phyloP scores from a whole-genome alignment of 345 rosid species.

The Salix udensis region DNA sequence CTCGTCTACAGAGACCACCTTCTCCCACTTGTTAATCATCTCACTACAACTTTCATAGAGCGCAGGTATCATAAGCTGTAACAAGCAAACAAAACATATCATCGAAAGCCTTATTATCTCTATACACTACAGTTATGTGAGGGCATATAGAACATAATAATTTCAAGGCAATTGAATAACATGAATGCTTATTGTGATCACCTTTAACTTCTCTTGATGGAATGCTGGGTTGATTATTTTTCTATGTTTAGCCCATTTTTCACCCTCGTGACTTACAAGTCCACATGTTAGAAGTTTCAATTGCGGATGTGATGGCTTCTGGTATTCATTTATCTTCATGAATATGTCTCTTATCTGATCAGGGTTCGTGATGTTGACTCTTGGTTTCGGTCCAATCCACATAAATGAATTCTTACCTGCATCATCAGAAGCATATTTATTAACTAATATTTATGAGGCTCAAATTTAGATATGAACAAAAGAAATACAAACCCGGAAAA shows the following conservation, averaged over 20 bases:
- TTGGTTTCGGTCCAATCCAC: conserved; percentile 46
- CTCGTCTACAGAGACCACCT: no score
- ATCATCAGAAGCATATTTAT: neutral
- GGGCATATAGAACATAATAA: no score
- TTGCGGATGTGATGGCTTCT: conserved; percentile 28
- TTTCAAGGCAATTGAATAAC: no score
- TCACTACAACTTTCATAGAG: no score
- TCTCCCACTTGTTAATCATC: no score
- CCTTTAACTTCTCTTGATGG: conserved; percentile 31
- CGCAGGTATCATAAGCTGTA: no score
- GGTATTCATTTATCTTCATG: conserved; percentile 25
- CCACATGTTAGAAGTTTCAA: conserved; percentile 28
- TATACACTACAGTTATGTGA: no score
- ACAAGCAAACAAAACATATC: no score
- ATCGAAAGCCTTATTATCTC: no score
- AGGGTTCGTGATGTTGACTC: conserved; percentile 35
- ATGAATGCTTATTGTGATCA: no score
- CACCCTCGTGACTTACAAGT: conserved; percentile 32
- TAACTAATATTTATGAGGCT: neutral
- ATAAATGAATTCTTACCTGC: conserved; percentile 39
- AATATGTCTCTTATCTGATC: conserved; percentile 39
- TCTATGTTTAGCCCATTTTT: conserved; percentile 47
- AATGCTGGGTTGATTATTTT: conserved; percentile 53
- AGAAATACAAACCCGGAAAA: neutral
- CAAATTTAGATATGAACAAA: no score